Percentiles rank a stretch among this genome's conserved stretches.
These are phyloP conservation scores for Crithidia fasciculata DNA, from an alignment of 208 protist genomes.

Conservation along the genomic window DNA sequence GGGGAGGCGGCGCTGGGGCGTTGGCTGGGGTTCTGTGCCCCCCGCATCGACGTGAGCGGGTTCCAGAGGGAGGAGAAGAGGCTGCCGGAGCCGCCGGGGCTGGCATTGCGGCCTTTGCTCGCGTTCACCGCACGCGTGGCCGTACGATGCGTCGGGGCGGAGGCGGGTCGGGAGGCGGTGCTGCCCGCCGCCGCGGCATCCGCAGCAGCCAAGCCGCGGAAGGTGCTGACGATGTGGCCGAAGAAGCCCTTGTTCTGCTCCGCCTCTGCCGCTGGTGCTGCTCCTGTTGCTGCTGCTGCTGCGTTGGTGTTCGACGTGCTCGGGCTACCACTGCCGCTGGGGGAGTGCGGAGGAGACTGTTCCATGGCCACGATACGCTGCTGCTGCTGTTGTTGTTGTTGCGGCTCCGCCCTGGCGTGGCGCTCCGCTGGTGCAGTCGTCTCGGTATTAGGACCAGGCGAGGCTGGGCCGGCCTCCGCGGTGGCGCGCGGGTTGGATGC, in stretches of 20 bases:
- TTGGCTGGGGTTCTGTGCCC: background rate
- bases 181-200: background rate
- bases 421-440: background rate
- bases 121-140: background rate
- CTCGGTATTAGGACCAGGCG: background rate
- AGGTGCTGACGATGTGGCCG: slow-evolving; percentile 13
- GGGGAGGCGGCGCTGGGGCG: background rate
- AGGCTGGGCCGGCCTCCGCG: background rate
- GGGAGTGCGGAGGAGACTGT: background rate
- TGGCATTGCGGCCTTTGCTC: background rate
- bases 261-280: slow-evolving; percentile 1
- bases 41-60: slow-evolving; percentile 4
- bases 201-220: slow-evolving; percentile 8
- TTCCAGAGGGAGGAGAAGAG: slow-evolving; percentile 17
- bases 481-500: background rate
- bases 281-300: background rate
- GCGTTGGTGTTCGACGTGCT: too few species aligned
- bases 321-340: background rate
- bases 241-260: slow-evolving; percentile 22
- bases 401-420: slow-evolving; percentile 7
- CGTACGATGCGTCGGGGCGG: background rate
- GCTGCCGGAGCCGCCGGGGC: slow-evolving; percentile 1
- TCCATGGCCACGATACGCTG: slow-evolving; percentile 1
- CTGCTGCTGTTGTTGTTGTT: background rate
- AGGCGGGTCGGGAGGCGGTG: background rate